Conservation (phyloP, 2,329 filamentous ascomycete species). For the Zymoseptoria tritici region DNA sequence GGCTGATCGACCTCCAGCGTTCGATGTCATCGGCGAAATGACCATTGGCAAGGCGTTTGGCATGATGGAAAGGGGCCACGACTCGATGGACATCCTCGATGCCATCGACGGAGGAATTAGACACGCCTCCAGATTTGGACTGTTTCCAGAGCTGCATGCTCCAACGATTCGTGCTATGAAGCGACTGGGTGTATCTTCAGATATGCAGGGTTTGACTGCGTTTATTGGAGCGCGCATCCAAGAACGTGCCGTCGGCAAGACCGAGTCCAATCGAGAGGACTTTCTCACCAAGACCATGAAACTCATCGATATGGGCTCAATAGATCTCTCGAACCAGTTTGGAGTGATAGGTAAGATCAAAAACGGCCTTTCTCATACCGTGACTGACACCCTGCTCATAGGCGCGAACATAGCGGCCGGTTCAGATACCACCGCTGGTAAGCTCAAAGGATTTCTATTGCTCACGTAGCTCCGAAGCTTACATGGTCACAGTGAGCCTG, state of each 20-base stretch:
- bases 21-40: constrained; percentile 38
- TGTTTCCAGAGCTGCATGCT: constrained; percentile 32
- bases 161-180: constrained; percentile 31
- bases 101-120: constrained; percentile 28
- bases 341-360: background rate
- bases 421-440: constrained; percentile 25
- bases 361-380: too few species aligned
- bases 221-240: constrained; percentile 27
- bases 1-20: background rate
- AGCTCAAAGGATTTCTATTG: too few species aligned
- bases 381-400: constrained; percentile 21
- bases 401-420: constrained; percentile 36
- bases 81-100: constrained; percentile 28
- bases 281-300: constrained; percentile 34
- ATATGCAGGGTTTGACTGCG: constrained; percentile 29
- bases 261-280: constrained; percentile 29
- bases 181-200: constrained; percentile 33
- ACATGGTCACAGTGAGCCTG: too few species aligned
- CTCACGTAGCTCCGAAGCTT: constrained; percentile 1
- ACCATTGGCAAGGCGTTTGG: constrained; percentile 33
- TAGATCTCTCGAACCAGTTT: constrained; percentile 26
- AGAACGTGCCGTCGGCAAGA: constrained; percentile 27
- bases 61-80: constrained; percentile 29
- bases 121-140: constrained; percentile 34
- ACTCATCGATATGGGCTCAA: constrained; percentile 31